A percentile compares a stretch with the other conserved stretches of the same genome.
These are phyloP conservation scores for Aspergillus homomorphus DNA, from an alignment of 495 filamentous ascomycete species.

Conservation along the genomic window DNA sequence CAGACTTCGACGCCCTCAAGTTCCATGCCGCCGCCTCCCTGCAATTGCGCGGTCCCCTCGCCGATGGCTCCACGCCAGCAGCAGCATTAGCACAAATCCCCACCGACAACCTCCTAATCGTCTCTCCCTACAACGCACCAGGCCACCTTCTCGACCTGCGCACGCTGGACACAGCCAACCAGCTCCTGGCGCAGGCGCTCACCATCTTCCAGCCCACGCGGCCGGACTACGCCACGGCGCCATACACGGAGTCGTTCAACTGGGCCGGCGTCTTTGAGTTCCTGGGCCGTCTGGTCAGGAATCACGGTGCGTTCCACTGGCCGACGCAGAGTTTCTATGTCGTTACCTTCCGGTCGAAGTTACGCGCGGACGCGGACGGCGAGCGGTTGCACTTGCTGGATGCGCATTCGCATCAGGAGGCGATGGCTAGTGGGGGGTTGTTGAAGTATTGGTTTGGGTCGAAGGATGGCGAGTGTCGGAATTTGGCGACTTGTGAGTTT, in stretches of 20 bases:
- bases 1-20: conserved; percentile 32
- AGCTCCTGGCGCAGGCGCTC: conserved; percentile 68
- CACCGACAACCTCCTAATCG: conserved; percentile 44
- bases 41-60: conserved; percentile 24
- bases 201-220: conserved; percentile 58
- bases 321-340: conserved; percentile 68
- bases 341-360: conserved; percentile 73
- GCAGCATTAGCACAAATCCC: background rate
- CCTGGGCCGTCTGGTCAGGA: conserved; percentile 40
- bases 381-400: conserved; percentile 65
- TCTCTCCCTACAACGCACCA: conserved; percentile 69
- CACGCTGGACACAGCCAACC: conserved; percentile 59
- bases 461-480: conserved; percentile 60
- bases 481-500: conserved; percentile 67
- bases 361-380: conserved; percentile 58
- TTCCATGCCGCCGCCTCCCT: conserved; percentile 37
- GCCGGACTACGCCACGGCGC: conserved; percentile 70
- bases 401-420: conserved; percentile 71
- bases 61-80: conserved; percentile 9
- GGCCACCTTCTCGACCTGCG: conserved; percentile 69
- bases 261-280: conserved; percentile 61
- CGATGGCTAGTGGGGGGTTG: conserved; percentile 73
- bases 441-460: conserved; percentile 85
- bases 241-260: conserved; percentile 75
- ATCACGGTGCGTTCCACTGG: conserved; percentile 52